Evolutionary conservation across 805 yeast species (phyloP), one percentile per base, ranked within the genome.

Genomic region (Zygosaccharomyces bailii): DNA sequence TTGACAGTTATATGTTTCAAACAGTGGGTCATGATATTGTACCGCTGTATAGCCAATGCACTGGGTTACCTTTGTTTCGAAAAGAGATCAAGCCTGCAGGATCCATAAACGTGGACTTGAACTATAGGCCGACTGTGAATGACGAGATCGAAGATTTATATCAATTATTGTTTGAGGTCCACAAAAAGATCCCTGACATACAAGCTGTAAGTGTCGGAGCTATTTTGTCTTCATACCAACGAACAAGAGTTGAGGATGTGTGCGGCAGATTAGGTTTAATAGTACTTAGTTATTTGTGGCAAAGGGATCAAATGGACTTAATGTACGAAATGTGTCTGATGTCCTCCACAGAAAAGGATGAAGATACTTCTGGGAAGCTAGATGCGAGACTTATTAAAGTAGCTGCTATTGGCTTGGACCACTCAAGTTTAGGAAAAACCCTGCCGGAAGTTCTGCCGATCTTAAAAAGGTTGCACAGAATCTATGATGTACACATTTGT

Each of bases 1-100:
- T 93, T 43, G 97, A 93, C 62, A 86, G 96, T 43, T 91, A 84
- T 60, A 93, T 93, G 99, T 93, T 86, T 65, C 99, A 93, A 66
- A 93, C 99, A 0, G 98, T 93, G 5, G 99, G 99, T 0, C 93
- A 86, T 63, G 86, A 84, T 50, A 78, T 85, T 2, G 72, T 93
- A 2, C 73, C 76, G 0, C 64, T 69, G 42, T 87, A 90, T 57
- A 68, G 76, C 2, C 73, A 81, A 48, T 86, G 96, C 56, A 68
- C 86, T 33, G 90, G 80, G 5, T 79, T 85, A 1, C 98, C 99
- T 0, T 66, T 93, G 60, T 88, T 82, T 57, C 68, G 96, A 40
- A 78, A 75, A 4, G 71, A 72, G 10, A 87, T 91, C 25, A 52
- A 50, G 6, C 55, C 52, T 0, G 93, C 95, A 0, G 59, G 65